Conservation (phyloP, 306 rosid species). For the Cucumis melo region DNA sequence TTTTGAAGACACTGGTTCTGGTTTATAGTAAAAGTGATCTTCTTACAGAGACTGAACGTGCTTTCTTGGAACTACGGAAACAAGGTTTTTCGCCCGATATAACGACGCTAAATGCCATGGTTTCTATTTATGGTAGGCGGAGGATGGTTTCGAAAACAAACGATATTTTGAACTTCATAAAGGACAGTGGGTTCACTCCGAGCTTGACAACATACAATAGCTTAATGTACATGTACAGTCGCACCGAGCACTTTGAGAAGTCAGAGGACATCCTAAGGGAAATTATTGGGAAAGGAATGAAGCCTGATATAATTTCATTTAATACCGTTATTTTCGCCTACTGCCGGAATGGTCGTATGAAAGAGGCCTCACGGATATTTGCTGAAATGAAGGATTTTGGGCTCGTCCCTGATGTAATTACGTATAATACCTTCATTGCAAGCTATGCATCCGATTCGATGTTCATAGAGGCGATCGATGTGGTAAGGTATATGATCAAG, state of each 20-base stretch:
- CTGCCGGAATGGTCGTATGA: constrained; percentile 70
- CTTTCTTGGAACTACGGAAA: constrained; percentile 49
- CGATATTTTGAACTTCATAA: constrained; percentile 60
- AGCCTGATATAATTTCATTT: constrained; percentile 66
- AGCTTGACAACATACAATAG: constrained; percentile 84
- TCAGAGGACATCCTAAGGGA: constrained; percentile 64
- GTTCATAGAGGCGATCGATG: constrained; percentile 69
- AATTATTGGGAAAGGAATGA: constrained; percentile 53
- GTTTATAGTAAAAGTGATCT: constrained; percentile 77
- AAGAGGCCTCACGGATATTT: constrained; percentile 68
- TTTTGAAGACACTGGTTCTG: constrained; percentile 81
- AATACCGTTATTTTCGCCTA: constrained; percentile 72
- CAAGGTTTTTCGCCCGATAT: constrained; percentile 63
- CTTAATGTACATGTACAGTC: constrained; percentile 80
- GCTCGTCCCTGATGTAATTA: constrained; percentile 65
- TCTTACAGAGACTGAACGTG: constrained; percentile 57
- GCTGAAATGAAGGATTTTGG: constrained; percentile 61
- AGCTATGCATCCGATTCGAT: constrained; percentile 63
- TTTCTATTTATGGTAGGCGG: constrained; percentile 79
- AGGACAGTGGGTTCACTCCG: constrained; percentile 64
- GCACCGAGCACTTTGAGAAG: constrained; percentile 54
- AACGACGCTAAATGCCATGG: constrained; percentile 73
- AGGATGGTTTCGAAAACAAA: constrained; percentile 60
- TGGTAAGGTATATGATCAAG: constrained; percentile 75
- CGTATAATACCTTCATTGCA: constrained; percentile 70